These are phyloP conservation scores for Metroxylon sagu DNA, from an alignment of 176 grass and related monocot genomes.

Conservation along the genomic window DNA sequence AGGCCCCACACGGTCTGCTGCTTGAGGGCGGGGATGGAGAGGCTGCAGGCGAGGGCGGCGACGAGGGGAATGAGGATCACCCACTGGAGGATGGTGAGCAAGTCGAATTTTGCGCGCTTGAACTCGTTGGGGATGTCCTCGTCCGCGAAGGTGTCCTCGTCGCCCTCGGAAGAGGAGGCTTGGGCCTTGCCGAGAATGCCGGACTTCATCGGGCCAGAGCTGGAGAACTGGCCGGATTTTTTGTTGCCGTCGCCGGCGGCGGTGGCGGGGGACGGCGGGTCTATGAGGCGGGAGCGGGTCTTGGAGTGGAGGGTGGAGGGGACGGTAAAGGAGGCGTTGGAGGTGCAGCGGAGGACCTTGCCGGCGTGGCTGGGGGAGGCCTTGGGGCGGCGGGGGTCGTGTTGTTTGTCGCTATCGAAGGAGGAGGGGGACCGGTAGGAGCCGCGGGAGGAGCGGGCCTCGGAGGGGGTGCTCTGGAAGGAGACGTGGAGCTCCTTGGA, in stretches of 20 bases:
- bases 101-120: conserved; percentile 41
- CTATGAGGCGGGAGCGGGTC: conserved; percentile 71
- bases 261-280: conserved; percentile 31
- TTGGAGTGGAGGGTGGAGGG: conserved; percentile 30
- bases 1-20: conserved; percentile 49
- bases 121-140: conserved; percentile 55
- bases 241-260: not conserved
- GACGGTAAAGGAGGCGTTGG: conserved; percentile 31
- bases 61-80: conserved; percentile 68
- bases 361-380: not conserved
- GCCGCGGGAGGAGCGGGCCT: conserved; percentile 5
- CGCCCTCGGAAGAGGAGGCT: conserved; percentile 42
- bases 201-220: conserved; percentile 43
- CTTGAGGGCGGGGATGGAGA: conserved; percentile 28
- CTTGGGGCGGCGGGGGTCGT: conserved; percentile 13
- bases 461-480: conserved; percentile 30
- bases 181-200: conserved; percentile 28
- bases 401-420: conserved; percentile 11
- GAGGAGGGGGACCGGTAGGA: conserved; percentile 38
- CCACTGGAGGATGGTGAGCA: conserved; percentile 59
- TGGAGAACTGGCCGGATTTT: conserved; percentile 13
- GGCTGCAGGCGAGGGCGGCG: conserved; percentile 56
- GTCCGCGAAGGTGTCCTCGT: conserved; percentile 72
- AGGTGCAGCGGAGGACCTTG: conserved; percentile 70
- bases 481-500: conserved; percentile 60